Evolutionary conservation across 305 asterid genomes (phyloP).

Genomic region (Solanum hybrid): DNA sequence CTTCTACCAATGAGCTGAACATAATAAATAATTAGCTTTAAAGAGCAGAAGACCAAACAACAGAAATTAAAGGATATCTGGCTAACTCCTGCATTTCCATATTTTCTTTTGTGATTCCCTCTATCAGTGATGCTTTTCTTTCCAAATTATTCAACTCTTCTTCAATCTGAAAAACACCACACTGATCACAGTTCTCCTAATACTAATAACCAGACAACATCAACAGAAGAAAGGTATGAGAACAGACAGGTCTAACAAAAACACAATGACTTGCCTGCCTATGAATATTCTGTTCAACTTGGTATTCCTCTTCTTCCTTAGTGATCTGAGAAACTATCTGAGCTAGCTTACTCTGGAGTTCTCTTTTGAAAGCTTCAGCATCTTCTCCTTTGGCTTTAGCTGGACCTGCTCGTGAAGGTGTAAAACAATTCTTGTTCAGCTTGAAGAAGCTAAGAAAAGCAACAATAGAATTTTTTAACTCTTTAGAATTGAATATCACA

Average conservation of each 20-base stretch:
- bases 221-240: background rate
- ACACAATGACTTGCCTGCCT: slow-evolving; percentile 35
- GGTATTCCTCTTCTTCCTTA: slow-evolving; percentile 39
- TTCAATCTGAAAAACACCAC: slow-evolving; percentile 37
- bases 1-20: background rate
- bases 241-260: background rate
- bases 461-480: background rate
- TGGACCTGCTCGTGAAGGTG: slow-evolving; percentile 25
- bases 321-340: slow-evolving; percentile 30
- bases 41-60: background rate
- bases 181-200: background rate
- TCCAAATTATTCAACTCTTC: slow-evolving; percentile 47
- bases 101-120: slow-evolving; percentile 44
- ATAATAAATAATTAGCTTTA: background rate
- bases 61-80: slow-evolving; percentile 51
- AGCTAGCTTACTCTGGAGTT: slow-evolving; percentile 38
- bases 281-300: slow-evolving; percentile 27
- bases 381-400: slow-evolving; percentile 21
- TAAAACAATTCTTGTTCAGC: background rate
- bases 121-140: slow-evolving; percentile 41
- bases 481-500: slow-evolving; percentile 8
- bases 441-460: slow-evolving; percentile 4
- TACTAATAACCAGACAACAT: background rate
- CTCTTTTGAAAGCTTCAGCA: slow-evolving; percentile 21
- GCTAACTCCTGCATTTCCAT: slow-evolving; percentile 59